Conservation (phyloP, 1,284 basidiomycete species). For the Tilletia indica region DNA sequence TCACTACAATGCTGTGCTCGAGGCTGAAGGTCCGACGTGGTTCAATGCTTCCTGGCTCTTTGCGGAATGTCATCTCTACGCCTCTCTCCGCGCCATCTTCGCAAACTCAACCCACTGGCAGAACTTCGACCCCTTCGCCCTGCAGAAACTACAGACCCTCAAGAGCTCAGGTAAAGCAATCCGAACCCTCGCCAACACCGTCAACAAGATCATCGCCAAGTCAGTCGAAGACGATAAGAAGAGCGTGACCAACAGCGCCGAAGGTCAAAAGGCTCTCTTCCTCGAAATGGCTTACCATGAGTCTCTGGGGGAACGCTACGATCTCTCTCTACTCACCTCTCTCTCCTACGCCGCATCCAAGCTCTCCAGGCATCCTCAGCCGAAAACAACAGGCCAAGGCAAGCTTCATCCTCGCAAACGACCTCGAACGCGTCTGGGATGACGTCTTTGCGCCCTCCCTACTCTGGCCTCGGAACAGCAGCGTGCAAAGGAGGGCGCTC, state of each 20-base stretch:
- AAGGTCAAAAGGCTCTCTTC: constrained; percentile 60
- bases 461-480: constrained; percentile 59
- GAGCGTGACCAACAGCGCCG: background rate
- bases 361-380: constrained; percentile 73
- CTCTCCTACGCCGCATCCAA: constrained; percentile 73
- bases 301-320: constrained; percentile 70
- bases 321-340: constrained; percentile 78
- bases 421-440: constrained; percentile 67
- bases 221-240: no score
- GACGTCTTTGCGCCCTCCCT: constrained; percentile 8
- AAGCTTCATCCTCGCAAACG: constrained; percentile 79
- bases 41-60: constrained; percentile 81
- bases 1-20: constrained; percentile 37
- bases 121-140: constrained; percentile 77
- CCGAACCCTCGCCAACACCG: constrained; percentile 60
- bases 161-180: constrained; percentile 74
- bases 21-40: constrained; percentile 68
- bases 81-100: constrained; percentile 75
- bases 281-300: constrained; percentile 77
- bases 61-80: constrained; percentile 81
- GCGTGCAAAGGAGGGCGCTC: constrained; percentile 63
- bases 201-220: constrained; percentile 36
- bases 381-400: constrained; percentile 52
- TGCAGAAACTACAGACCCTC: constrained; percentile 80
- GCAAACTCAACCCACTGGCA: constrained; percentile 71